Conservation (phyloP, 2,329 filamentous ascomycete species). For the Fusarium sp. region DNA sequence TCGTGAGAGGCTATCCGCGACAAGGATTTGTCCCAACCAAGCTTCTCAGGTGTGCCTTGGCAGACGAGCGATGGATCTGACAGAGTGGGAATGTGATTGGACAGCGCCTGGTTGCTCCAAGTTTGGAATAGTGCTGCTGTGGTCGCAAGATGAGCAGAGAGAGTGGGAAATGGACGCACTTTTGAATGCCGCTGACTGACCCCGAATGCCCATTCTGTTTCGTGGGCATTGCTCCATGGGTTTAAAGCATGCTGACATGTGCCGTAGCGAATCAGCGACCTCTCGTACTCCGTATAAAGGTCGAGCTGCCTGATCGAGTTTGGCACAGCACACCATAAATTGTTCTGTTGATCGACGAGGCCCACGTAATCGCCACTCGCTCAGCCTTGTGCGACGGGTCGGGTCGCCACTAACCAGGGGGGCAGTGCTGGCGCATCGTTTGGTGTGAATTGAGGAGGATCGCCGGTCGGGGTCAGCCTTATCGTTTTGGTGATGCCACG, state of each 20-base stretch:
- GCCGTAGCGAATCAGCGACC: background rate
- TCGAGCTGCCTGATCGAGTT: background rate
- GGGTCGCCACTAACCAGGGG: background rate
- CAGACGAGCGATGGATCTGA: background rate
- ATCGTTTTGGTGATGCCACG: background rate
- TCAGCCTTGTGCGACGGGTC: conserved; percentile 24
- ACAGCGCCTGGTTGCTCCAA: conserved; percentile 23
- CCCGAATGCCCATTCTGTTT: background rate
- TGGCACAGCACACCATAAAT: background rate
- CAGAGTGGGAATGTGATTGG: conserved; percentile 11
- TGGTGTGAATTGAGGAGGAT: background rate
- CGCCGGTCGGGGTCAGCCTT: background rate
- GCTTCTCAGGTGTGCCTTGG: conserved; percentile 5
- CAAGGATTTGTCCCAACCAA: conserved; percentile 4
- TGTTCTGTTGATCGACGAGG: conserved; percentile 4
- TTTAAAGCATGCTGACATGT: background rate
- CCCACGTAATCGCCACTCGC: conserved; percentile 11
- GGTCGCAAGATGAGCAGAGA: background rate
- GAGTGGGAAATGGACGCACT: background rate
- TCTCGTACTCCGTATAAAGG: conserved; percentile 11
- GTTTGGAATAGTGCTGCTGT: conserved; percentile 21
- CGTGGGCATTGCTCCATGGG: background rate
- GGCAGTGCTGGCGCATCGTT: conserved; percentile 10
- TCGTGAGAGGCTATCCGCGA: background rate
- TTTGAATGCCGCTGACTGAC: background rate